These are phyloP conservation scores for Batkoa obscura DNA, from an alignment of 371 early-diverging fungal species.

Conservation along the genomic window DNA sequence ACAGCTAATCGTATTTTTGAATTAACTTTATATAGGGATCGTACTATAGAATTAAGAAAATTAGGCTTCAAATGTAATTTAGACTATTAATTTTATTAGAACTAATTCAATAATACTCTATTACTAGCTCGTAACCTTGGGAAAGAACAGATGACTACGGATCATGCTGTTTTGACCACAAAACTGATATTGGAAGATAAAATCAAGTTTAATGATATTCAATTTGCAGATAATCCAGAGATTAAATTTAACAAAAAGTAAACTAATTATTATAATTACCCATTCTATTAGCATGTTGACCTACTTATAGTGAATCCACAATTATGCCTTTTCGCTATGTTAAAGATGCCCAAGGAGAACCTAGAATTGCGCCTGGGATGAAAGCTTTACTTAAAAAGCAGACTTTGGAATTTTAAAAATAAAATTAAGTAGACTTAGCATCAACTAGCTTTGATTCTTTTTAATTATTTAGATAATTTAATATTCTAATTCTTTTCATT, in stretches of 20 bases:
- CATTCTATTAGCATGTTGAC: background rate
- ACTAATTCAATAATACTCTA: background rate
- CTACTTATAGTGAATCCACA: background rate
- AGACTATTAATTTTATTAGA: background rate
- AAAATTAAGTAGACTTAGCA: background rate
- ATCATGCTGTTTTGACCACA: conserved; percentile 1
- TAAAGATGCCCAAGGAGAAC: conserved; percentile 1
- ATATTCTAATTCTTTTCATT: too few species aligned
- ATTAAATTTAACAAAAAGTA: conserved; percentile 2
- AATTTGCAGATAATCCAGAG: conserved; percentile 5
- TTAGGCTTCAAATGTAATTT: background rate
- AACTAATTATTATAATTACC: background rate
- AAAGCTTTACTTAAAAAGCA: background rate
- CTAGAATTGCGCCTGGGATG: conserved; percentile 4
- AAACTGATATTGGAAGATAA: conserved; percentile 4
- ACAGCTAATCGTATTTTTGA: background rate
- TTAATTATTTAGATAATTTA: background rate
- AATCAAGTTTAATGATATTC: background rate
- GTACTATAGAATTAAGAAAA: conserved; percentile 5
- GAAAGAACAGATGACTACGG: conserved; percentile 3
- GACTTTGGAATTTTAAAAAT: background rate
- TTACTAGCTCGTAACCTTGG: conserved; percentile 1
- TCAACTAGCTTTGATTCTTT: background rate
- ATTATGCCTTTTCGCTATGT: conserved; percentile 4
- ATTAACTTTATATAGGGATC: background rate